Evolutionary conservation across 208 protist species (phyloP).

Genomic region (Trichomonas tenax): DNA sequence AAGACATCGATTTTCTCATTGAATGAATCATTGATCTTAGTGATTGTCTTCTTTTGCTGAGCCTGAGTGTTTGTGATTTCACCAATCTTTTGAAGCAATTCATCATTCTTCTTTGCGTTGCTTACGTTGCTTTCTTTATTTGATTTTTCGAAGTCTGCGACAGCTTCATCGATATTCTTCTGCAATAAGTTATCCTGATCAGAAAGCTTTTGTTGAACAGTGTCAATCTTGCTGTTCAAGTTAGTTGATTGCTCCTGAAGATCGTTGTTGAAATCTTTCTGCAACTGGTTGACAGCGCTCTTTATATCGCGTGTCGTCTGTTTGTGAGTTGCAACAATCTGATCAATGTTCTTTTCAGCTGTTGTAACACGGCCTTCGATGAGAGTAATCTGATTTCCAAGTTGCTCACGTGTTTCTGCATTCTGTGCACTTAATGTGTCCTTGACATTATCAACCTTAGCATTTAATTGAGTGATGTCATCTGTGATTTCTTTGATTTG

Average conservation of each 20-base stretch:
- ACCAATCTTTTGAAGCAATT: background rate
- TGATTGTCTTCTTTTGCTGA: background rate
- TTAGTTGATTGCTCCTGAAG: background rate
- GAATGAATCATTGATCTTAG: background rate
- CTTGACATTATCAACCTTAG: background rate
- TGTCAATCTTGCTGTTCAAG: background rate
- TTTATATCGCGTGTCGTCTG: background rate
- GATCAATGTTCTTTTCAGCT: background rate
- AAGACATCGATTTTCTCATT: background rate
- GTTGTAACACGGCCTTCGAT: background rate
- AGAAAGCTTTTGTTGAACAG: background rate
- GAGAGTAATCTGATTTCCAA: background rate
- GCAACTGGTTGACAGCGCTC: background rate
- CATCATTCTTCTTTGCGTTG: background rate
- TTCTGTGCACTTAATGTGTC: background rate
- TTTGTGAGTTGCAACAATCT: background rate
- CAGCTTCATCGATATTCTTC: background rate
- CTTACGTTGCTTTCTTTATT: background rate
- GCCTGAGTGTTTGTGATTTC: background rate
- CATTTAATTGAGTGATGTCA: background rate
- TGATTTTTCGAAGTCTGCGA: background rate
- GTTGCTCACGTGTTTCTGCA: background rate
- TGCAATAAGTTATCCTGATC: background rate
- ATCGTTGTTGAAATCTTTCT: background rate
- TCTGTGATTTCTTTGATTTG: background rate